Evolutionary conservation across 2,329 filamentous ascomycete genomes (phyloP).

Genomic region (Aspergillus fijiensis): DNA sequence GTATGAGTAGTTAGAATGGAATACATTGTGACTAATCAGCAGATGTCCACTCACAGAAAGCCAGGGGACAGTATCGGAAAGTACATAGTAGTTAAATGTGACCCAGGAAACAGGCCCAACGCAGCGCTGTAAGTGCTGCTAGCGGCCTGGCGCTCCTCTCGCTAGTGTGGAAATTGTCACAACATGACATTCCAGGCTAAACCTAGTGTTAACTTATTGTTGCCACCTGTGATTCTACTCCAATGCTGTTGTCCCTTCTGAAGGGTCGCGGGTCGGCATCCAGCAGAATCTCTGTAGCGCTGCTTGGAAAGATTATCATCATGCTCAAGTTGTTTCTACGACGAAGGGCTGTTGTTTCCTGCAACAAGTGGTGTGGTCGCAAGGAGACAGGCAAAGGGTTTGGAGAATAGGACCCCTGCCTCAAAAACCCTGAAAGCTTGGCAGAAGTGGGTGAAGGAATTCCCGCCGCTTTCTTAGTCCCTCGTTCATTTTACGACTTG

Average conservation of each 20-base stretch:
- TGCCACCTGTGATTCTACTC: no score
- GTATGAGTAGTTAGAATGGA: no score
- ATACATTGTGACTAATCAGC: background rate
- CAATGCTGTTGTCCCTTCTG: background rate
- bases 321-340: background rate
- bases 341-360: background rate
- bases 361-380: background rate
- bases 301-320: background rate
- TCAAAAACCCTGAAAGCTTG: background rate
- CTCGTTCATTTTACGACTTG: background rate
- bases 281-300: background rate
- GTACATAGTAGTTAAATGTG: background rate
- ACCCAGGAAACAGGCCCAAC: background rate
- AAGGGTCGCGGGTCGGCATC: background rate
- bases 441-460: background rate
- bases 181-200: background rate
- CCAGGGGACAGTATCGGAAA: background rate
- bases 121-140: background rate
- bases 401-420: background rate
- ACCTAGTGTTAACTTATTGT: no score
- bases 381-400: background rate
- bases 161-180: background rate
- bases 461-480: background rate
- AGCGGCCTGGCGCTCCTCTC: background rate
- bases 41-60: background rate